These are phyloP conservation scores for Schizophyllum commune DNA, from an alignment of 1,284 basidiomycete genomes.

Conservation along the genomic window DNA sequence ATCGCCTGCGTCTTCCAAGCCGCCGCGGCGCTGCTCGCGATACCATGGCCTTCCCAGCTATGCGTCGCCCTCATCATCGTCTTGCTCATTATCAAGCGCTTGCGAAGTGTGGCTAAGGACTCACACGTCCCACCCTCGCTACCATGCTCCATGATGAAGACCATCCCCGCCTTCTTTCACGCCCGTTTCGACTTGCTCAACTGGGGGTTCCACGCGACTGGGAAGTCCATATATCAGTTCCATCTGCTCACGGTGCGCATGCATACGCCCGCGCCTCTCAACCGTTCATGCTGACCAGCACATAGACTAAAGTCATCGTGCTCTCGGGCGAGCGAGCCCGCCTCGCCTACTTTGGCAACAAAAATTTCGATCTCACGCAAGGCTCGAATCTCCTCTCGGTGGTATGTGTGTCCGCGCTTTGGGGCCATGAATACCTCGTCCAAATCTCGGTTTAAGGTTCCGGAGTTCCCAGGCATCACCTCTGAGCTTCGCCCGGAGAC, in stretches of 20 bases:
- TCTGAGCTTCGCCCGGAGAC: constrained; percentile 53
- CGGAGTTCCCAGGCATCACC: constrained; percentile 65
- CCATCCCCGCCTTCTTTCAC: constrained; percentile 59
- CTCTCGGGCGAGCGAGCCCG: constrained; percentile 66
- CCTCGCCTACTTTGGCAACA: constrained; percentile 58
- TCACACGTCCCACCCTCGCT: constrained; percentile 34
- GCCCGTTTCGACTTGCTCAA: constrained; percentile 62
- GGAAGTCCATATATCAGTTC: constrained; percentile 58
- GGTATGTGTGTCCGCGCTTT: constrained; percentile 39
- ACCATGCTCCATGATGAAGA: constrained; percentile 46
- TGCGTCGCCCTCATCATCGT: constrained; percentile 42
- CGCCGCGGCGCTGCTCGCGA: constrained; percentile 47
- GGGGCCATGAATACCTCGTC: constrained; percentile 6
- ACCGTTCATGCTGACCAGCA: constrained; percentile 14
- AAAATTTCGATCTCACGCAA: constrained; percentile 63
- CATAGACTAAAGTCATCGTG: constrained; percentile 58
- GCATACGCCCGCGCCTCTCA: constrained; percentile 4
- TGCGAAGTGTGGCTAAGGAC: not conserved
- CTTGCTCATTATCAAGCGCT: not conserved
- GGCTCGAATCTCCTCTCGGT: constrained; percentile 71
- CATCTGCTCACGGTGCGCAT: constrained; percentile 48
- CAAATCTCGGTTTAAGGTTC: constrained; percentile 38
- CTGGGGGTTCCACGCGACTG: constrained; percentile 58
- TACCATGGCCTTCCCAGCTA: constrained; percentile 45
- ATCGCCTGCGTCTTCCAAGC: constrained; percentile 53